Evolutionary conservation across 441 rosid species (phyloP).

Genomic region (Mallotus japonicus): DNA sequence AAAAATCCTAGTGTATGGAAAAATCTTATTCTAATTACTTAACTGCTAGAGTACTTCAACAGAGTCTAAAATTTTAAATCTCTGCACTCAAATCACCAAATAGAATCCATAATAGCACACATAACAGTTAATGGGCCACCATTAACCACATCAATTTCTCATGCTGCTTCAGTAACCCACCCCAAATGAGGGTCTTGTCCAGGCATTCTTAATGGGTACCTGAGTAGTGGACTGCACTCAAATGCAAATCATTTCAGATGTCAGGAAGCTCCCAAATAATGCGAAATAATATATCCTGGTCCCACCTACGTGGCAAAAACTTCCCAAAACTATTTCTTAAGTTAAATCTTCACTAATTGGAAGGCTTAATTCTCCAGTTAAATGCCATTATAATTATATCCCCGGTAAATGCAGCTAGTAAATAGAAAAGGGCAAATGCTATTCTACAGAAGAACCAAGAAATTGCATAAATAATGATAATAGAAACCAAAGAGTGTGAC

Average conservation of each 20-base stretch:
- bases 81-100: not conserved
- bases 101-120: not conserved
- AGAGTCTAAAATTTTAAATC: not conserved
- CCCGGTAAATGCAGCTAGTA: conserved; percentile 1
- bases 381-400: not conserved
- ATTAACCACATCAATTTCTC: not conserved
- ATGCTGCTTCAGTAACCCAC: not conserved
- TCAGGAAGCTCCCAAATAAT: not conserved
- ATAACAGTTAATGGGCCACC: not conserved
- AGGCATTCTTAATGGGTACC: not conserved
- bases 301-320: not conserved
- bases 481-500: too few species aligned
- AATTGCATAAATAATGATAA: too few species aligned
- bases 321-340: not conserved
- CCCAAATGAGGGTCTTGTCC: not conserved
- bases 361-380: not conserved
- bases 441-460: not conserved
- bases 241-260: not conserved
- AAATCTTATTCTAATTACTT: conserved; percentile 7
- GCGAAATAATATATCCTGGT: not conserved
- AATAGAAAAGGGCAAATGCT: not conserved
- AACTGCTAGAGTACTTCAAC: not conserved
- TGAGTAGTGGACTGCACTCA: not conserved
- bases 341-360: not conserved
- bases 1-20: not conserved